Evolutionary conservation across 2,329 filamentous ascomycete species (phyloP).

Genomic region (Clonostachys solani): DNA sequence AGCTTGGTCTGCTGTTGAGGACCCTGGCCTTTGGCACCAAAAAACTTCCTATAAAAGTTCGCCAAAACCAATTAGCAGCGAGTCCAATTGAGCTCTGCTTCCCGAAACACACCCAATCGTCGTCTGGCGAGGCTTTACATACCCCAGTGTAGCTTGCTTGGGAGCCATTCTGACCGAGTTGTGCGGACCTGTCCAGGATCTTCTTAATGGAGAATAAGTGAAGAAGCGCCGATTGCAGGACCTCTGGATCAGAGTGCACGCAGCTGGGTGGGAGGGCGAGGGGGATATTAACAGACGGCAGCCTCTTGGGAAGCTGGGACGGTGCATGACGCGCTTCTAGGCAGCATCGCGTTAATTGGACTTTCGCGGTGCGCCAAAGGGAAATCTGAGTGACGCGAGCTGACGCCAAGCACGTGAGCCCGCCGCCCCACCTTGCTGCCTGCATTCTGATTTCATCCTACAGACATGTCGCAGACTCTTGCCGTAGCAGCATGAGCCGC

Average conservation of each 20-base stretch:
- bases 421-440: neutral
- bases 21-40: conserved; percentile 53
- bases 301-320: neutral
- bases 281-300: too few relatives aligned
- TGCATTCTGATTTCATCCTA: too few relatives aligned
- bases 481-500: too few relatives aligned
- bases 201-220: too few relatives aligned
- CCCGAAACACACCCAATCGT: conserved; percentile 58
- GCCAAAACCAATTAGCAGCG: conserved; percentile 1
- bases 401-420: neutral
- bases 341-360: conserved; percentile 35
- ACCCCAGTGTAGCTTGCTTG: conserved; percentile 85
- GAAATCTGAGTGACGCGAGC: neutral
- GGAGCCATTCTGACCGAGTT: conserved; percentile 31
- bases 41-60: conserved; percentile 68
- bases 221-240: too few relatives aligned
- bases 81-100: neutral
- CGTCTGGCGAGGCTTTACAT: conserved; percentile 71
- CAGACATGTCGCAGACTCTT: too few relatives aligned
- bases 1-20: conserved; percentile 74
- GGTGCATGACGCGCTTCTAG: conserved; percentile 28
- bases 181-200: too few relatives aligned
- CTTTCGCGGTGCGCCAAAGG: conserved; percentile 5
- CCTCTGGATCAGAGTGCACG: too few relatives aligned
- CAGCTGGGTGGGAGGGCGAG: too few relatives aligned